Conservation (phyloP, 2,329 filamentous ascomycete genomes). For the Trichoderma guizhouense region DNA sequence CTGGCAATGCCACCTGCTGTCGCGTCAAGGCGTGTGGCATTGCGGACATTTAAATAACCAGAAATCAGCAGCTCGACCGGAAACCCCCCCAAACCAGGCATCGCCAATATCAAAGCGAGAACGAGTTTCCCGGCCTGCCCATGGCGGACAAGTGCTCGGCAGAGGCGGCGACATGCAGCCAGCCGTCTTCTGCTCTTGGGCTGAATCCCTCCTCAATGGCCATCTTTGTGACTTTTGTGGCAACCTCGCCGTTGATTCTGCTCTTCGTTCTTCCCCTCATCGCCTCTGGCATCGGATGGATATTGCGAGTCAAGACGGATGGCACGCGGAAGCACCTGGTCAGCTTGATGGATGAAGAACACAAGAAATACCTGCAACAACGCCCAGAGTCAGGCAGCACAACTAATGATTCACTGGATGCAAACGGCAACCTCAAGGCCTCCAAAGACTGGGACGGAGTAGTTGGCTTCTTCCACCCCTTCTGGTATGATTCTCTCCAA, state of each 20-base stretch:
- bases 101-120: neutral
- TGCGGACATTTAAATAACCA: slow-evolving; percentile 7
- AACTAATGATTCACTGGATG: slow-evolving; percentile 63
- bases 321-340: slow-evolving; percentile 59
- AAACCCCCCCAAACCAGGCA: neutral
- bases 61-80: neutral
- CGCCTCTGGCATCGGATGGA: slow-evolving; percentile 54
- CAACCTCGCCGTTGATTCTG: slow-evolving; percentile 23
- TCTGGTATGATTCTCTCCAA: slow-evolving; percentile 61
- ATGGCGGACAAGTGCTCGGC: slow-evolving; percentile 16
- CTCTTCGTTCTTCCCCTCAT: slow-evolving; percentile 33
- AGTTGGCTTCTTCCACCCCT: slow-evolving; percentile 95
- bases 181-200: slow-evolving; percentile 21
- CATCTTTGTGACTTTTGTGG: slow-evolving; percentile 25
- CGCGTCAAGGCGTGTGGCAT: slow-evolving; percentile 2
- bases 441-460: slow-evolving; percentile 72
- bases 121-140: slow-evolving; percentile 15
- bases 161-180: slow-evolving; percentile 10
- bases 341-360: slow-evolving; percentile 46
- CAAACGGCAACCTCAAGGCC: slow-evolving; percentile 35
- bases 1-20: slow-evolving; percentile 13
- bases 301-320: slow-evolving; percentile 60
- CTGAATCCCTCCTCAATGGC: slow-evolving; percentile 28
- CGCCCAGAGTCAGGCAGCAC: slow-evolving; percentile 34
- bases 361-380: slow-evolving; percentile 36